Conservation (phyloP, 768 basidiomycete species). For the Russula brevipes region DNA sequence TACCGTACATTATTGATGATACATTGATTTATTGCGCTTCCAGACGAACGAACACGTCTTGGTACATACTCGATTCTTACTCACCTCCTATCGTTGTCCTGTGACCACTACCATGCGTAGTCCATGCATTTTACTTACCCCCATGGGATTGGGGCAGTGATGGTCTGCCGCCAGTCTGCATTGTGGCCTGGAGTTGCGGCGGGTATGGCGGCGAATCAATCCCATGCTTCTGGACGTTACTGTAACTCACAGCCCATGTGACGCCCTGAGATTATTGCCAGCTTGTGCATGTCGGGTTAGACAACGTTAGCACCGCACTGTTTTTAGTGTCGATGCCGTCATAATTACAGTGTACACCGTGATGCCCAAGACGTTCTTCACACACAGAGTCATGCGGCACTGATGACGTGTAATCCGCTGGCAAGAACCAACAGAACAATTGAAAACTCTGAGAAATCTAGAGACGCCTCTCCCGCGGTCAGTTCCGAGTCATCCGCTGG, state of each 20-base stretch:
- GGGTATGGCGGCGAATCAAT: constrained; percentile 12
- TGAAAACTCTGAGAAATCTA: background rate
- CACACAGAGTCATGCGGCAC: background rate
- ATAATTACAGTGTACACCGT: background rate
- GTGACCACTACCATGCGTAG: constrained; percentile 16
- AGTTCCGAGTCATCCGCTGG: too few species aligned
- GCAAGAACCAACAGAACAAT: background rate
- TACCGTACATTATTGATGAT: constrained; percentile 20
- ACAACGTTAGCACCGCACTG: background rate
- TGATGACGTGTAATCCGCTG: constrained; percentile 5
- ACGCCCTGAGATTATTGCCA: constrained; percentile 3
- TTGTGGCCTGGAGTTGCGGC: constrained; percentile 1
- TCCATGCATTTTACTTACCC: constrained; percentile 15
- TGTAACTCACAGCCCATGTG: constrained; percentile 9
- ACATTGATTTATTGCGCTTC: constrained; percentile 21
- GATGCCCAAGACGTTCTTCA: background rate
- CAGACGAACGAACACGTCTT: constrained; percentile 4
- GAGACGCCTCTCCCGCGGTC: background rate
- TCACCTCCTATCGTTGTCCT: constrained; percentile 1
- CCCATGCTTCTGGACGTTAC: background rate
- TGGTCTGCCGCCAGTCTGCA: constrained; percentile 11
- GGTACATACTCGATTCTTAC: constrained; percentile 8
- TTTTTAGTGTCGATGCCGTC: constrained; percentile 1
- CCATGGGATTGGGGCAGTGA: constrained; percentile 10
- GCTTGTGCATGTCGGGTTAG: background rate